Evolutionary conservation across 176 grass and related monocot genomes (phyloP), one percentile per base, ranked within the genome.

Genomic region (Coix lacrymajobi): DNA sequence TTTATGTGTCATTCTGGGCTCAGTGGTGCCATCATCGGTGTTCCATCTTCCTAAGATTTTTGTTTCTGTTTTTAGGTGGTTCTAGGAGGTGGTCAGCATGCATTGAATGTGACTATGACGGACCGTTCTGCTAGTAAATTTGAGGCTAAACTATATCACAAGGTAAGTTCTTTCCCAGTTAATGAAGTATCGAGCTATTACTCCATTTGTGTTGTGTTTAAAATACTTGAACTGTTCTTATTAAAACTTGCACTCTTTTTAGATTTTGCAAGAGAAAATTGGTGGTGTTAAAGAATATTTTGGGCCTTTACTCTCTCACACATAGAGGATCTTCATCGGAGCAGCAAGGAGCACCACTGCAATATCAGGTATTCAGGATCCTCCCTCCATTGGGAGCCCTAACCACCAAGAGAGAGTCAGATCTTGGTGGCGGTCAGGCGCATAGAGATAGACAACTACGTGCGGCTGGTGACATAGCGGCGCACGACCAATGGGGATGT

Each of bases 91-190:
- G 89, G 89, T 61, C 91, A 94, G 31, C 91, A 94, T 11, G 91
- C 91, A 60, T 86, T 87, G 72, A 88, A 94, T 71, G 87, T 97
- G 51, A 97, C 89, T 25, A 93, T 86, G 73, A 92, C 89, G 16
- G 94, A 94, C 39, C 82, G 85, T 9, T 84, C 82, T 62, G 94
- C 91, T 8, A 89, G 89, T 38, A 94, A 97, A 83, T 97, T 97
- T 66, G 91, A 97, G 72, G 94, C 91, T 29, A 94, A 94, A 75
- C 94, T 92, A 66, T 94, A 86, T 81, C 87, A 94, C 75, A 94
- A 92, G 89, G 89, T 94, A 41, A 36, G 17, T 25, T 61, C 37
- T 38, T 49, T 6, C 15, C 39, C 15, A 45, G 48, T 38, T 80
- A 9, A 44, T 48, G 64, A 9, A 46, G 54, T 49, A 30, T 73